Conservation (phyloP, 208 protist genomes). For the Leishmania tropica region DNA sequence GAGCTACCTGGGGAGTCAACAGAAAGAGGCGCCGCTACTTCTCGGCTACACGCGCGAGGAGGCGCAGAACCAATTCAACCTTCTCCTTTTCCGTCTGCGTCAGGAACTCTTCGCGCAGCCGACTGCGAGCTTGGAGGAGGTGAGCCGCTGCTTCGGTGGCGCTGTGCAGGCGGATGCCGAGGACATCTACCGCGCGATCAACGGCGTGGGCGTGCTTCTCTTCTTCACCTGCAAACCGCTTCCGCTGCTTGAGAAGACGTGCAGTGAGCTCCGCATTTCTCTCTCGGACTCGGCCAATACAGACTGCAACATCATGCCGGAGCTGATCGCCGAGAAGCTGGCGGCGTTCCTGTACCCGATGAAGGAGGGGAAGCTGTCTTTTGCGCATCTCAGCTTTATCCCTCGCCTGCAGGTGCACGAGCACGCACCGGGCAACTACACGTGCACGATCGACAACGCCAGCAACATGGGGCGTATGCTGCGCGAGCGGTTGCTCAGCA, state of each 20-base stretch:
- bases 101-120: constrained; percentile 50
- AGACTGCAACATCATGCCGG: constrained; percentile 54
- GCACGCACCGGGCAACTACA: constrained; percentile 74
- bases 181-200: constrained; percentile 61
- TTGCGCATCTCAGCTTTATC: constrained; percentile 61
- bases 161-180: constrained; percentile 31
- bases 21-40: constrained; percentile 30
- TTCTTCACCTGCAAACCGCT: constrained; percentile 57
- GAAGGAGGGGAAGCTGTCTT: constrained; percentile 29
- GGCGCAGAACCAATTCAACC: constrained; percentile 37
- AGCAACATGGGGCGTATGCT: constrained; percentile 56
- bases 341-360: constrained; percentile 58
- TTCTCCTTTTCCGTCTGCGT: constrained; percentile 44
- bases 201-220: constrained; percentile 50
- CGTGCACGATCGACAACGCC: constrained; percentile 79
- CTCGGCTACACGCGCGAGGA: constrained; percentile 30
- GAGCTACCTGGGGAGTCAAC: constrained; percentile 30
- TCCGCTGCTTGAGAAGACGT: constrained; percentile 35
- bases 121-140: constrained; percentile 35
- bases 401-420: constrained; percentile 84
- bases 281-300: constrained; percentile 45
- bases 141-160: constrained; percentile 41
- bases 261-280: constrained; percentile 63
- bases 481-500: constrained; percentile 64
- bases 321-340: constrained; percentile 69